Conservation (phyloP, 2,329 filamentous ascomycete species). For the Escovopsis sp. region DNA sequence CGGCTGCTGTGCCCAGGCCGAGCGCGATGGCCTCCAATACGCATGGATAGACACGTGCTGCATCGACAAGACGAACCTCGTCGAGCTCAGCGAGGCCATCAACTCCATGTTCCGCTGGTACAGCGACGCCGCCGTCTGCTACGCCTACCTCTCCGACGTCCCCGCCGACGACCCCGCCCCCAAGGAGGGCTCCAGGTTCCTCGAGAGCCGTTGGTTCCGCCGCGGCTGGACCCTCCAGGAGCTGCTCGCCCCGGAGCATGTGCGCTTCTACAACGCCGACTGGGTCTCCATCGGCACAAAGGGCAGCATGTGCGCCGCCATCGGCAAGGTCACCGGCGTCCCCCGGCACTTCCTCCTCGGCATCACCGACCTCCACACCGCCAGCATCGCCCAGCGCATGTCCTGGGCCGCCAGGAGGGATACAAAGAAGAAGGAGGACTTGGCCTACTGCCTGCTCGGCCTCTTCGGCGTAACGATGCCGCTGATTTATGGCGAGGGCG, state of each 20-base stretch:
- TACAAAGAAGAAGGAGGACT: slow-evolving; percentile 8
- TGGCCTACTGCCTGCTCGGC: slow-evolving; percentile 10
- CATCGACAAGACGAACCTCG: slow-evolving; percentile 7
- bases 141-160: slow-evolving; percentile 8
- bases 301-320: slow-evolving; percentile 3
- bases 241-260: slow-evolving; percentile 10
- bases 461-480: slow-evolving; percentile 9
- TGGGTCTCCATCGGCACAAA: slow-evolving; percentile 7
- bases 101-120: slow-evolving; percentile 10
- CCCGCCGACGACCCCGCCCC: background rate
- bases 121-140: slow-evolving; percentile 4
- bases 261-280: slow-evolving; percentile 10
- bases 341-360: slow-evolving; percentile 5
- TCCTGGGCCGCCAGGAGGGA: slow-evolving; percentile 8
- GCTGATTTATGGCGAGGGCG: slow-evolving; percentile 10
- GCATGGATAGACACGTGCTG: slow-evolving; percentile 10
- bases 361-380: background rate
- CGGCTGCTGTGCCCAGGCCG: slow-evolving; percentile 6
- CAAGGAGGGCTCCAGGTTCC: slow-evolving; percentile 1
- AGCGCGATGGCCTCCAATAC: slow-evolving; percentile 7
- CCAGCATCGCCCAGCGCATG: slow-evolving; percentile 11
- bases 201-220: slow-evolving; percentile 10
- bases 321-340: slow-evolving; percentile 17
- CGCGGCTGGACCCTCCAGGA: slow-evolving; percentile 14
- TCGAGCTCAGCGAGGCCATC: slow-evolving; percentile 9